phyloP scores from a whole-genome alignment of 2,329 filamentous ascomycete species.

The Chaetomium olivaceum region DNA sequence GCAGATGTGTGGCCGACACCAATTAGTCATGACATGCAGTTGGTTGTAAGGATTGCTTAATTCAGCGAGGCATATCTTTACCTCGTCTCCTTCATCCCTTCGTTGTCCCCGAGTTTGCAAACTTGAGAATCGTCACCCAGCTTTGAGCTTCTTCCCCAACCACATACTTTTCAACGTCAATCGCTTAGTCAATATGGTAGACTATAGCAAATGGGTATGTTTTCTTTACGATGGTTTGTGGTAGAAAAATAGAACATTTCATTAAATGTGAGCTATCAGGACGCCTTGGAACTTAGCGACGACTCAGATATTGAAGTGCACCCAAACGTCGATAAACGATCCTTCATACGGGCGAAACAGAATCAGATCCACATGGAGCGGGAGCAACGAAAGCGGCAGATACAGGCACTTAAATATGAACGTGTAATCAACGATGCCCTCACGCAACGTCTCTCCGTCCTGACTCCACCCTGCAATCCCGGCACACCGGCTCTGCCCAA shows the following conservation, averaged over 20 bases:
- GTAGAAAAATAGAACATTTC: not conserved
- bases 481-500: not conserved
- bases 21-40: not conserved
- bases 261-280: not conserved
- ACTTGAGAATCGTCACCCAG: not conserved
- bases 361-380: slow-evolving; percentile 2
- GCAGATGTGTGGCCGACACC: not conserved
- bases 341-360: slow-evolving; percentile 8
- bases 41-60: not conserved
- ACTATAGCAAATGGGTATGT: slow-evolving; percentile 5
- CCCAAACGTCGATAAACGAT: slow-evolving; percentile 5
- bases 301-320: slow-evolving; percentile 6
- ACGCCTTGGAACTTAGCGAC: slow-evolving; percentile 5
- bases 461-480: not conserved
- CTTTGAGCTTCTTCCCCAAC: not conserved
- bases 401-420: not conserved
- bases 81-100: not conserved
- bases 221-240: not conserved
- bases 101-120: no score
- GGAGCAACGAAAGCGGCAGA: slow-evolving; percentile 12
- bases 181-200: not conserved
- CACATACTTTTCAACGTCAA: not conserved
- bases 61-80: not conserved
- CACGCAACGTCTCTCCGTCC: not conserved
- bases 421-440: slow-evolving; percentile 1